phyloP scores from a whole-genome alignment of 2,329 filamentous ascomycete genomes.

The Cercospora zeina region DNA sequence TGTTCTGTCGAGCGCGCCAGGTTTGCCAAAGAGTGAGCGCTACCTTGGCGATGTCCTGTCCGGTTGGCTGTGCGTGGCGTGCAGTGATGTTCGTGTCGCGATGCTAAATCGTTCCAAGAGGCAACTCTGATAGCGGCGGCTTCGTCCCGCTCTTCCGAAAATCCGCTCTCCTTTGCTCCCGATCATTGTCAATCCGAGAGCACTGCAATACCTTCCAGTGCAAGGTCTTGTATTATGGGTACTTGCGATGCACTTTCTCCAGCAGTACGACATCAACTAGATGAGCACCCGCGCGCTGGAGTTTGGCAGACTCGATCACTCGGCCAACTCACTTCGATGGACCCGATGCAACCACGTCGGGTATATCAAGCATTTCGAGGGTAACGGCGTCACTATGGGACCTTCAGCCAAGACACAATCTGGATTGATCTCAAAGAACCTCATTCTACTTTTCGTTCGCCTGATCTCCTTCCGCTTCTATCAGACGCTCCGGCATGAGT shows the following conservation, averaged over 20 bases:
- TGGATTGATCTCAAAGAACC: not conserved
- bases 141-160: not conserved
- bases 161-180: not conserved
- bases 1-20: conserved; percentile 13
- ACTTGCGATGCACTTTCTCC: not conserved
- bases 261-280: not conserved
- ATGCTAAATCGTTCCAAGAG: conserved; percentile 2
- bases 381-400: not conserved
- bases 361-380: not conserved
- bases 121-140: conserved; percentile 2
- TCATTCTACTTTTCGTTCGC: not conserved
- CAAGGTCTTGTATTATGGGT: not conserved
- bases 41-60: conserved; percentile 21
- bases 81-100: conserved; percentile 8
- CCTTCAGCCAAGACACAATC: too few species aligned
- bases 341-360: not conserved
- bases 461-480: not conserved
- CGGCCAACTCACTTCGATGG: not conserved
- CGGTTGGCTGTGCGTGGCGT: conserved; percentile 3
- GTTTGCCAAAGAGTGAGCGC: conserved; percentile 5
- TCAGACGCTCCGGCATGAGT: not conserved
- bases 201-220: not conserved
- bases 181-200: not conserved
- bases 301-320: not conserved
- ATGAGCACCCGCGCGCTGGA: not conserved